Conservation (phyloP, 495 filamentous ascomycete species). For the Usnea hakonensis region DNA sequence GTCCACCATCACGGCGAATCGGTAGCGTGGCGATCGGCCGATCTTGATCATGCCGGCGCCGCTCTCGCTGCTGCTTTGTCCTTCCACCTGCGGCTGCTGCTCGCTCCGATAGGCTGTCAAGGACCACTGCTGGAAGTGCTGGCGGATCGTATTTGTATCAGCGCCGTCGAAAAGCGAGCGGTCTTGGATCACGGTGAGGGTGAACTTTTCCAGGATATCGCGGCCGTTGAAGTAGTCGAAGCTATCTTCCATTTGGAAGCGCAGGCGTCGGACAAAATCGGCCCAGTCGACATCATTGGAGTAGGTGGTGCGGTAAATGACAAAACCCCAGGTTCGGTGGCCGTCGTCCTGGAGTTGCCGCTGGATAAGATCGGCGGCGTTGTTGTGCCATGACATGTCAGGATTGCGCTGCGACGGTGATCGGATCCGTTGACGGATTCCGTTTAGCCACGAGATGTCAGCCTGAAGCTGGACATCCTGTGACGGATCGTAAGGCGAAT, state of each 20-base stretch:
- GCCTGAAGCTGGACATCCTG: neutral
- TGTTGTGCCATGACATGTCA: constrained; percentile 23
- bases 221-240: constrained; percentile 25
- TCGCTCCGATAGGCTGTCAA: constrained; percentile 20
- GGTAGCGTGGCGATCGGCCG: constrained; percentile 21
- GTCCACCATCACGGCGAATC: constrained; percentile 27
- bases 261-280: constrained; percentile 23
- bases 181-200: constrained; percentile 29
- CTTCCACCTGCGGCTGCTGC: constrained; percentile 9
- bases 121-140: constrained; percentile 28
- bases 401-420: neutral
- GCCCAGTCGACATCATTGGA: constrained; percentile 28
- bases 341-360: no score
- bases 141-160: constrained; percentile 22
- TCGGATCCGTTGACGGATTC: neutral
- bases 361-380: no score
- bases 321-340: no score
- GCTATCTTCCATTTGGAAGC: constrained; percentile 12
- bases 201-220: constrained; percentile 28
- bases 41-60: neutral
- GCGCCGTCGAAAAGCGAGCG: constrained; percentile 26
- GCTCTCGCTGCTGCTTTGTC: neutral
- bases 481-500: no score
- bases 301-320: constrained; percentile 33
- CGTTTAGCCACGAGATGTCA: neutral